Percentiles rank a stretch among this genome's conserved stretches.
phyloP scores from a whole-genome alignment of 345 rosid genomes.

The Nephelium lappaceum region DNA sequence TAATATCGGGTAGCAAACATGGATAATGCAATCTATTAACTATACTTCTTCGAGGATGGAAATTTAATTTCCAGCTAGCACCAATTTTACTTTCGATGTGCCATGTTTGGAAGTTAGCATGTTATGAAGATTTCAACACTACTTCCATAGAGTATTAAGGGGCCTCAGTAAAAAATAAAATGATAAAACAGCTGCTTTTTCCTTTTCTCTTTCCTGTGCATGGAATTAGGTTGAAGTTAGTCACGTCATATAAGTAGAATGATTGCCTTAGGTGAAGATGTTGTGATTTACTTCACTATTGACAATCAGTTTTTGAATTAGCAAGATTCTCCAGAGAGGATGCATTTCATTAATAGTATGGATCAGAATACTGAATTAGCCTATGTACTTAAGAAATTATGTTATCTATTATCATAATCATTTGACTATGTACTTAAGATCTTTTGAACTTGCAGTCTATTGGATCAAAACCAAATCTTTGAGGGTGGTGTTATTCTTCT shows the following conservation, averaged over 20 bases:
- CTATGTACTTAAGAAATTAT: background rate
- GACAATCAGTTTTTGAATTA: background rate
- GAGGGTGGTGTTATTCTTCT: constrained; percentile 5
- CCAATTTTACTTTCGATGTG: background rate
- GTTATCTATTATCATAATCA: background rate
- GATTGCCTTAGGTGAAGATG: background rate
- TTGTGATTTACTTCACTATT: background rate
- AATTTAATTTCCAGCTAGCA: background rate
- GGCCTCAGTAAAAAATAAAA: background rate
- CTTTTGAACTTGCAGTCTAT: background rate
- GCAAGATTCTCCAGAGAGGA: background rate
- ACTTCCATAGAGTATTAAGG: background rate
- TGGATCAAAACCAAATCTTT: background rate
- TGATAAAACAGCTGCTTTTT: background rate
- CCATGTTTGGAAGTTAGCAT: background rate
- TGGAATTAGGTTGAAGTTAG: background rate
- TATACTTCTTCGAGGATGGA: background rate
- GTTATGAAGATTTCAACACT: background rate
- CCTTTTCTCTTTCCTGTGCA: background rate
- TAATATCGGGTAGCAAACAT: background rate
- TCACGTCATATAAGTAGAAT: background rate
- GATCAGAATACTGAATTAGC: background rate
- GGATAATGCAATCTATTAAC: background rate
- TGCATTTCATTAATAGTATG: background rate
- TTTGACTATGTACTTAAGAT: background rate